Evolutionary conservation across 1,284 basidiomycete genomes (phyloP).

Genomic region (Cutaneotrichosporon cavernicola): DNA sequence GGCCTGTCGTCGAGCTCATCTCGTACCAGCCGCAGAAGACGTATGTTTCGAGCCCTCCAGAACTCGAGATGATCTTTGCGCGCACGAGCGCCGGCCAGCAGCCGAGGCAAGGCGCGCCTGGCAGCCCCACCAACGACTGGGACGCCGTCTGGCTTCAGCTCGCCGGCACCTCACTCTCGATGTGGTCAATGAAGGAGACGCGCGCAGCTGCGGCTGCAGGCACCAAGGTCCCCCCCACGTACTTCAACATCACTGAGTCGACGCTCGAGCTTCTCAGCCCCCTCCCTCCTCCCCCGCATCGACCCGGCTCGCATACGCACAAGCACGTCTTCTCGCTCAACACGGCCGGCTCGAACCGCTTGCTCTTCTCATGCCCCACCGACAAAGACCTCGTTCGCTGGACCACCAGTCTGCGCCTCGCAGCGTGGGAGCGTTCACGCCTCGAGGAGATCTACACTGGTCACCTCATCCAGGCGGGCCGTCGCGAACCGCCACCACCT

Average conservation of each 20-base stretch:
- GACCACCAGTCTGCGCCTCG: slow-evolving; percentile 85
- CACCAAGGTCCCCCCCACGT: slow-evolving; percentile 50
- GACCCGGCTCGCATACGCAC: slow-evolving; percentile 55
- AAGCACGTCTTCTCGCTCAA: slow-evolving; percentile 86
- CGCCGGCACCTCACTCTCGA: slow-evolving; percentile 80
- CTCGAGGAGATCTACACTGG: slow-evolving; percentile 98
- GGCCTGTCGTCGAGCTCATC: slow-evolving; percentile 50
- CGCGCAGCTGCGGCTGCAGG: slow-evolving; percentile 50
- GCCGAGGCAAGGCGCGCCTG: slow-evolving; percentile 70
- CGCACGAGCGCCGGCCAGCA: slow-evolving; percentile 51
- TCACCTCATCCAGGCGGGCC: slow-evolving; percentile 74
- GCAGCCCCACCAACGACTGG: slow-evolving; percentile 81
- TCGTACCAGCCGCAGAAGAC: slow-evolving; percentile 51
- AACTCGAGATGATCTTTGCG: slow-evolving; percentile 53
- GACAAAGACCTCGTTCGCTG: slow-evolving; percentile 74
- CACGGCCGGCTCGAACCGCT: slow-evolving; percentile 86
- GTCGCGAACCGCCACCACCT: slow-evolving; percentile 65
- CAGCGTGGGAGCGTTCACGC: slow-evolving; percentile 92
- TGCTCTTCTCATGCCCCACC: slow-evolving; percentile 81
- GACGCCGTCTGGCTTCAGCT: slow-evolving; percentile 89
- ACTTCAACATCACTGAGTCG: slow-evolving; percentile 51
- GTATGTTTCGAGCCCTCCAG: slow-evolving; percentile 53
- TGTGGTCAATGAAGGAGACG: slow-evolving; percentile 55
- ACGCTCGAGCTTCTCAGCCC: slow-evolving; percentile 58
- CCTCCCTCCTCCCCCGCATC: slow-evolving; percentile 56